phyloP scores from a whole-genome alignment of 768 basidiomycete genomes.

The Dentipellis sp. region DNA sequence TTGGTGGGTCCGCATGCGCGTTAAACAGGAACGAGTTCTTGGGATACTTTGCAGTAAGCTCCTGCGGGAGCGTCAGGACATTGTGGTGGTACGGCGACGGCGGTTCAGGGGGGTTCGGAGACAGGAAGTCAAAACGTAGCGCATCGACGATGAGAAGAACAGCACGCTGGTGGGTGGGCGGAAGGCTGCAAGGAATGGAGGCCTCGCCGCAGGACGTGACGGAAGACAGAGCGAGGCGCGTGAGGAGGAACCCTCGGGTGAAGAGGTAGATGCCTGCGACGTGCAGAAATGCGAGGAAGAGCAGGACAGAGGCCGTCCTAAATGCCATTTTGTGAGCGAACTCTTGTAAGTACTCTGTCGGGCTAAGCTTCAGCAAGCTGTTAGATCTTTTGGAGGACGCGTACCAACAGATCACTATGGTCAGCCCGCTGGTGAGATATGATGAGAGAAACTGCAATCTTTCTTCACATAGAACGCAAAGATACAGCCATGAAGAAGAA shows the following conservation, averaged over 20 bases:
- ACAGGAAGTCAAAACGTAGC: slow-evolving; percentile 88
- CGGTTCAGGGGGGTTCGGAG: slow-evolving; percentile 56
- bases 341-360: too few relatives aligned
- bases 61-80: slow-evolving; percentile 67
- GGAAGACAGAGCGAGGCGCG: slow-evolving; percentile 61
- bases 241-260: slow-evolving; percentile 84
- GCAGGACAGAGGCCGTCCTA: slow-evolving; percentile 25
- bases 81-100: slow-evolving; percentile 69
- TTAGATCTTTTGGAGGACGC: too few relatives aligned
- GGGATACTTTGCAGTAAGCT: slow-evolving; percentile 58
- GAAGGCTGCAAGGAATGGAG: slow-evolving; percentile 31
- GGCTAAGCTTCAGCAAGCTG: too few relatives aligned
- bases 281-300: slow-evolving; percentile 63
- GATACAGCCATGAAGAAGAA: too few relatives aligned
- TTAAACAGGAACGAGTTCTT: slow-evolving; percentile 80
- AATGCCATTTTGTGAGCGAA: neutral
- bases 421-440: too few relatives aligned
- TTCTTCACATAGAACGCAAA: too few relatives aligned
- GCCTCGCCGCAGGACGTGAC: slow-evolving; percentile 32
- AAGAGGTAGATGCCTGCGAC: slow-evolving; percentile 80
- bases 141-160: slow-evolving; percentile 87
- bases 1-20: slow-evolving; percentile 89
- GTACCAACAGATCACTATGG: too few relatives aligned
- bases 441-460: too few relatives aligned
- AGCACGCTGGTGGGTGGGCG: slow-evolving; percentile 68